Conservation (phyloP, 1,139 yeast genomes). For the Starmera stellimalicola region DNA sequence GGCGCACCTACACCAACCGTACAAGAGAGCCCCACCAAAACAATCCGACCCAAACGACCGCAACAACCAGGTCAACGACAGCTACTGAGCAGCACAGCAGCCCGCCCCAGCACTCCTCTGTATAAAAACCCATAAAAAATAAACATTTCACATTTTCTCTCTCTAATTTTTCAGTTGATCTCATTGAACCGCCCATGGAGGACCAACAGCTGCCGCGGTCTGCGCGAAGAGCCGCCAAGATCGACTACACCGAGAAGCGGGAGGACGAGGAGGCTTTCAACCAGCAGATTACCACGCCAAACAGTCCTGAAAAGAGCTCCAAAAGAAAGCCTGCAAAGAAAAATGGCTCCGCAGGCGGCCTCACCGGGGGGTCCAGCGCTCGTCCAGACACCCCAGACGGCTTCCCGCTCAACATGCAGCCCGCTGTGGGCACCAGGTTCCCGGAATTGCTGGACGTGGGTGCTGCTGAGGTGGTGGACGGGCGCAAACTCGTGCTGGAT, state of each 20-base stretch:
- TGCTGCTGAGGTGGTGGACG: slow-evolving; percentile 28
- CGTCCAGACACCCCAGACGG: neutral
- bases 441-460: slow-evolving; percentile 28
- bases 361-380: too few relatives aligned
- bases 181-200: too few relatives aligned
- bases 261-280: slow-evolving; percentile 18
- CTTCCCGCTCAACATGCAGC: slow-evolving; percentile 17
- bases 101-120: too few relatives aligned
- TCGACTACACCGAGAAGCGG: slow-evolving; percentile 26
- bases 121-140: too few relatives aligned
- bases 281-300: slow-evolving; percentile 2
- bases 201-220: slow-evolving; percentile 5
- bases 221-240: slow-evolving; percentile 21
- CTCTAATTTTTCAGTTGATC: too few relatives aligned
- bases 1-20: too few relatives aligned
- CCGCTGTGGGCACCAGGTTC: slow-evolving; percentile 12
- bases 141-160: too few relatives aligned
- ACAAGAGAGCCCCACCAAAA: too few relatives aligned
- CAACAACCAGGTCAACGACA: too few relatives aligned
- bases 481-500: slow-evolving; percentile 18
- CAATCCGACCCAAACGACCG: too few relatives aligned
- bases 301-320: slow-evolving; percentile 1
- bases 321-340: neutral
- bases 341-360: too few relatives aligned
- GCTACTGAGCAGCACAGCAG: too few relatives aligned